Percentiles rank a stretch among this genome's conserved stretches.
Evolutionary conservation across 31 red algal species (phyloP).

Genomic region (Endocladia muricata): DNA sequence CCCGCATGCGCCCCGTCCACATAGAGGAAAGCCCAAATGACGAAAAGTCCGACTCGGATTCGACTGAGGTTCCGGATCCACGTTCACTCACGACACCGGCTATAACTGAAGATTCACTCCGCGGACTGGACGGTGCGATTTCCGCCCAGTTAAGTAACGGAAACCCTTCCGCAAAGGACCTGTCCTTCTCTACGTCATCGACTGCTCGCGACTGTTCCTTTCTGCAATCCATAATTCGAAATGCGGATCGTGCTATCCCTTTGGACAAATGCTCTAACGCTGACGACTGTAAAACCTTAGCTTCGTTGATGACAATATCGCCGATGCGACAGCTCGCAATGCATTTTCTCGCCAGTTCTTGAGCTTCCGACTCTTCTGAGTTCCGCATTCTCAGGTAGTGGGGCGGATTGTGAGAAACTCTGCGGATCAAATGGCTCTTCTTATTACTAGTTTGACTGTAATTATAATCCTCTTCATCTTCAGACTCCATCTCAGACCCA

Average conservation of each 20-base stretch:
- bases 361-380: conserved; percentile 74
- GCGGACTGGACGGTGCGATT: conserved; percentile 52
- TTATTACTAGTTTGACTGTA: neutral
- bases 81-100: conserved; percentile 24
- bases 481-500: conserved; percentile 61
- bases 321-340: conserved; percentile 74
- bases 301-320: conserved; percentile 79
- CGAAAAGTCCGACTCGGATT: conserved; percentile 36
- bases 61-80: neutral
- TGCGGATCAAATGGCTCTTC: conserved; percentile 1
- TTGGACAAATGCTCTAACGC: conserved; percentile 57
- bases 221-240: conserved; percentile 30
- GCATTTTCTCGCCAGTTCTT: conserved; percentile 75
- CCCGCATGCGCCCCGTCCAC: conserved; percentile 33
- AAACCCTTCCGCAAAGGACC: neutral
- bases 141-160: conserved; percentile 36
- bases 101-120: conserved; percentile 45
- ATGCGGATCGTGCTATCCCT: conserved; percentile 46
- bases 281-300: conserved; percentile 64
- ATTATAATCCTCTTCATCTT: conserved; percentile 57
- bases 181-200: neutral
- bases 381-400: conserved; percentile 37
- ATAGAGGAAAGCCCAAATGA: conserved; percentile 41
- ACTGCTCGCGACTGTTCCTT: neutral
- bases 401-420: conserved; percentile 31